A percentile compares a stretch with the other conserved stretches of the same genome.
phyloP scores from a whole-genome alignment of 73 alveolate species.

The Urostyla sp. region DNA sequence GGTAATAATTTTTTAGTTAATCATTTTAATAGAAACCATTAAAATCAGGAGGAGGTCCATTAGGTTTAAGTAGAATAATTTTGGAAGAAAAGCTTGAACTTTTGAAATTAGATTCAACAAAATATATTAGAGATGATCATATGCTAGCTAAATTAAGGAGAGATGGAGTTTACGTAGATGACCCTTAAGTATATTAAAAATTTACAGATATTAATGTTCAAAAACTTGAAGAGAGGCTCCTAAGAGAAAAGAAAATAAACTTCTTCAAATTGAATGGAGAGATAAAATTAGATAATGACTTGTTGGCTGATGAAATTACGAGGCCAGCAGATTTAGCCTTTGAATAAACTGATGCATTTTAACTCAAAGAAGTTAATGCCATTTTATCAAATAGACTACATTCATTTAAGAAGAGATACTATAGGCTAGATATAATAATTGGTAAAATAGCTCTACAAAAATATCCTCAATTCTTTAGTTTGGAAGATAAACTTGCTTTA shows the following conservation, averaged over 20 bases:
- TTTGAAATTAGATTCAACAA: neutral
- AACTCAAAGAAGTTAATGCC: slow-evolving; percentile 65
- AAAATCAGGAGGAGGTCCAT: slow-evolving; percentile 35
- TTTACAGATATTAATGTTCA: slow-evolving; percentile 57
- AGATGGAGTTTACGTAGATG: slow-evolving; percentile 69
- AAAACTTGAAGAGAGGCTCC: slow-evolving; percentile 68
- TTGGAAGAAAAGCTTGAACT: slow-evolving; percentile 18
- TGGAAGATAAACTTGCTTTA: slow-evolving; percentile 87
- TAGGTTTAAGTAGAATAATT: neutral
- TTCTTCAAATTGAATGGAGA: slow-evolving; percentile 86
- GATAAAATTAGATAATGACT: slow-evolving; percentile 85
- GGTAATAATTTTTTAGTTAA: neutral
- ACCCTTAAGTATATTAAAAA: slow-evolving; percentile 39
- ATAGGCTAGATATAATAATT: slow-evolving; percentile 80
- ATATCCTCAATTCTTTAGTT: slow-evolving; percentile 84
- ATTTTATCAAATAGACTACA: slow-evolving; percentile 81
- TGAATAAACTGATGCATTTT: slow-evolving; percentile 77
- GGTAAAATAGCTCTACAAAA: slow-evolving; percentile 83
- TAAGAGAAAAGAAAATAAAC: slow-evolving; percentile 58
- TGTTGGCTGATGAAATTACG: slow-evolving; percentile 84
- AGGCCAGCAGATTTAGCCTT: slow-evolving; percentile 91
- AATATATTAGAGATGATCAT: slow-evolving; percentile 4
- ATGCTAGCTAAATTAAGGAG: slow-evolving; percentile 35
- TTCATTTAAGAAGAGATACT: slow-evolving; percentile 83
- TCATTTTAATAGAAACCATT: neutral